Percentiles rank a stretch among this genome's conserved stretches.
These are phyloP conservation scores for Fraxinus paxiana DNA, from an alignment of 305 asterid species.

Conservation along the genomic window DNA sequence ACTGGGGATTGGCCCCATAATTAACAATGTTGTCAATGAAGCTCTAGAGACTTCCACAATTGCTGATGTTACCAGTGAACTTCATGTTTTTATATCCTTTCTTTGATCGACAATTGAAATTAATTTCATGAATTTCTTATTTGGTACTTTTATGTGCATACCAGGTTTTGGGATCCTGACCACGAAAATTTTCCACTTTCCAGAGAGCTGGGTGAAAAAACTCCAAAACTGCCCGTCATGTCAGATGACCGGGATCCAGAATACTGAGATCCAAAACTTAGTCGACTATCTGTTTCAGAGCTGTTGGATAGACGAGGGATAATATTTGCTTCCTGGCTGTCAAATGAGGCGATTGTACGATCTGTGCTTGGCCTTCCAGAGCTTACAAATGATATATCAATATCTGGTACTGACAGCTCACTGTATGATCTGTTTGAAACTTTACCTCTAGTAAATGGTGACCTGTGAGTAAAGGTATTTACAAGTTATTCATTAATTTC, in stretches of 20 bases:
- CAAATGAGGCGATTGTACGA: not conserved
- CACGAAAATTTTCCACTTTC: slow-evolving; percentile 13
- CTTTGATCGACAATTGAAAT: not conserved
- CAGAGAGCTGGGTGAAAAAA: not conserved
- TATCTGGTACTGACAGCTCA: not conserved
- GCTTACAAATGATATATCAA: slow-evolving; percentile 8
- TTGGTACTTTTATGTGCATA: not conserved
- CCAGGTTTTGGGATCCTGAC: slow-evolving; percentile 15
- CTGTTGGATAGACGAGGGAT: slow-evolving; percentile 4
- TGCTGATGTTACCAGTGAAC: not conserved
- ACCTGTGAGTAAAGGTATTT: not conserved
- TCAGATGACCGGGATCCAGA: slow-evolving; percentile 5
- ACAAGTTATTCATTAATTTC: not conserved
- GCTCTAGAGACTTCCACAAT: not conserved
- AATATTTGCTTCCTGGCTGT: not conserved
- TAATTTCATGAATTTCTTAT: not conserved
- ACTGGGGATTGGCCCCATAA: not conserved
- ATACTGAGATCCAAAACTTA: slow-evolving; percentile 3
- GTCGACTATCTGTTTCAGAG: not conserved
- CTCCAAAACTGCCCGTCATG: not conserved
- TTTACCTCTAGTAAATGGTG: slow-evolving; percentile 14
- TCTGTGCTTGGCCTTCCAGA: slow-evolving; percentile 22
- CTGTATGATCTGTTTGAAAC: slow-evolving; percentile 2
- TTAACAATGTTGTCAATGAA: not conserved
- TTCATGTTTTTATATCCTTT: not conserved